phyloP scores from a whole-genome alignment of 257 asterid genomes.

The Mitragyna speciosa region DNA sequence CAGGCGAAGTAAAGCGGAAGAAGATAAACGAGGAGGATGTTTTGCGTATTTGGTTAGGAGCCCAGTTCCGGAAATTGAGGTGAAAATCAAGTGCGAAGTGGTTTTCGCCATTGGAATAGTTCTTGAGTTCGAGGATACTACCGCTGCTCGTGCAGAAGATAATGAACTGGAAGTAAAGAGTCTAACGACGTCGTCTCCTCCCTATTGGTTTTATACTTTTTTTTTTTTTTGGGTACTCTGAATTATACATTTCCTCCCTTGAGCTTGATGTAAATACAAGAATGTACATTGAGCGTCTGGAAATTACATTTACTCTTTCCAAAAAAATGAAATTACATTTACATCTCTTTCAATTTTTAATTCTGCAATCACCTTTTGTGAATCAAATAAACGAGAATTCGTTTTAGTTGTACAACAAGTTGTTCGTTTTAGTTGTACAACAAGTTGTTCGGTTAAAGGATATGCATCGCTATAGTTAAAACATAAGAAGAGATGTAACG shows the following conservation, averaged over 20 bases:
- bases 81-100: conserved; percentile 13
- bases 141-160: background rate
- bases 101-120: conserved; percentile 15
- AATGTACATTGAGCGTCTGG: background rate
- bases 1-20: background rate
- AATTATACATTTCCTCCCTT: background rate
- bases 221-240: background rate
- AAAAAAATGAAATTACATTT: background rate
- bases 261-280: background rate
- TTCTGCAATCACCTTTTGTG: too few species aligned
- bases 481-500: too few species aligned
- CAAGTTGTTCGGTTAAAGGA: too few species aligned
- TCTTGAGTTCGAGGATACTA: background rate
- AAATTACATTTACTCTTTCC: background rate
- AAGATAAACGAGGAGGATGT: background rate
- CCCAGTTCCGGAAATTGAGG: conserved; percentile 24
- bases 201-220: too few species aligned
- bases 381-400: too few species aligned
- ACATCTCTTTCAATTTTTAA: background rate
- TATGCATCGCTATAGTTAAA: too few species aligned
- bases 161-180: background rate
- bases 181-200: background rate
- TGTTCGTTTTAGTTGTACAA: too few species aligned
- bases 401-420: too few species aligned
- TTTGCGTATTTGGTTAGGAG: conserved; percentile 1